phyloP scores from a whole-genome alignment of 768 basidiomycete genomes.

The Leccinum subtestaceum region DNA sequence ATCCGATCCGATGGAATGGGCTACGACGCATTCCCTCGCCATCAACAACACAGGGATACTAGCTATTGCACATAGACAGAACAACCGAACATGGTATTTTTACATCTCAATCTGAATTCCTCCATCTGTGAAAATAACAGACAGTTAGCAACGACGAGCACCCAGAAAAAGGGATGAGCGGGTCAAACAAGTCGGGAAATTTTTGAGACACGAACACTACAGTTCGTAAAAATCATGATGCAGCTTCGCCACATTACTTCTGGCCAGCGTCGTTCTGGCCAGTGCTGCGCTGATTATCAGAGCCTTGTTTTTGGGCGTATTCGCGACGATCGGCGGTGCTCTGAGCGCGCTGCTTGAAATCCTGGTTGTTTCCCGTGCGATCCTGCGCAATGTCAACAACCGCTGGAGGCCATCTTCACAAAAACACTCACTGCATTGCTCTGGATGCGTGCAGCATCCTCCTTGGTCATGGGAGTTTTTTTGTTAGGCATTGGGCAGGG shows the following conservation, averaged over 20 bases:
- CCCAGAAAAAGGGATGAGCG: not conserved
- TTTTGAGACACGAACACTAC: not conserved
- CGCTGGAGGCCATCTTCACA: not conserved
- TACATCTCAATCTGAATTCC: not conserved
- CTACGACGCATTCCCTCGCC: constrained; percentile 2
- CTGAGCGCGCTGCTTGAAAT: constrained; percentile 9
- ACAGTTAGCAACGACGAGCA: not conserved
- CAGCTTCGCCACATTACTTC: constrained; percentile 1
- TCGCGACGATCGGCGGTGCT: constrained; percentile 8
- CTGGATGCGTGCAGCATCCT: constrained; percentile 8
- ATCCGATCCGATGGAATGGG: not conserved
- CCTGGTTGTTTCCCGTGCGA: not conserved
- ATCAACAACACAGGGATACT: not conserved
- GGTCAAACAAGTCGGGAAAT: too few relatives aligned
- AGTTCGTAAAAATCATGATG: not conserved
- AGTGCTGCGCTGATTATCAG: not conserved
- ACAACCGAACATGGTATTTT: not conserved
- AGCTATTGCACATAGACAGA: not conserved
- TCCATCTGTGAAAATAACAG: not conserved
- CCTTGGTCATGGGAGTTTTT: not conserved
- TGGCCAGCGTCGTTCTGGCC: not conserved
- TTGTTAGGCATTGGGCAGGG: constrained; percentile 1
- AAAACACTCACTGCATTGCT: constrained; percentile 5
- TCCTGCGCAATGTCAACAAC: constrained; percentile 5
- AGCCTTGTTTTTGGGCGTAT: not conserved